These are phyloP conservation scores for Wallacemonas sp. DNA, from an alignment of 208 protist genomes.

Conservation along the genomic window DNA sequence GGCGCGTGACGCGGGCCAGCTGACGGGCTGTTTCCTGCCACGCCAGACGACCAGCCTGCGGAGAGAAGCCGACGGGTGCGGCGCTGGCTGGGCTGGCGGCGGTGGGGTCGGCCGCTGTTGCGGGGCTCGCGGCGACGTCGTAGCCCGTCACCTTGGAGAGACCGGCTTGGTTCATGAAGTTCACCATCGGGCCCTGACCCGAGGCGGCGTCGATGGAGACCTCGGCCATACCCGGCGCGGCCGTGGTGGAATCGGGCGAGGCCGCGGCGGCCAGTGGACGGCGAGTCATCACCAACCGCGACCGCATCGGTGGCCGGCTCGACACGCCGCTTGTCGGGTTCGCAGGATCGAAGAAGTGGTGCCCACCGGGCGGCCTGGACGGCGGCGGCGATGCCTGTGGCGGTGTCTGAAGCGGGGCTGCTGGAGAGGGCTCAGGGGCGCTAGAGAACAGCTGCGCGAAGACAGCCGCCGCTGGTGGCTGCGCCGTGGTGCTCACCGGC, in stretches of 20 bases:
- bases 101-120: background rate
- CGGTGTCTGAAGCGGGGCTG: background rate
- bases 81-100: background rate
- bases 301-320: background rate
- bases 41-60: conserved; percentile 21
- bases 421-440: background rate
- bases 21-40: conserved; percentile 61
- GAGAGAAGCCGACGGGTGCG: background rate
- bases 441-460: conserved; percentile 12
- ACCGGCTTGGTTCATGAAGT: conserved; percentile 48
- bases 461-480: background rate
- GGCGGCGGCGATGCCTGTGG: background rate
- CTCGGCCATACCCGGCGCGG: background rate
- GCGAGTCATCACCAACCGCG: conserved; percentile 30
- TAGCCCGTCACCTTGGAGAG: conserved; percentile 45
- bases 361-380: conserved; percentile 4
- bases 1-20: conserved; percentile 50
- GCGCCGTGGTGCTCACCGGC: background rate
- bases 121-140: conserved; percentile 18
- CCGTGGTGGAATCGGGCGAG: background rate
- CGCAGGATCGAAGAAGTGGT: conserved; percentile 53
- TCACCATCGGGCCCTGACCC: conserved; percentile 15
- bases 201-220: background rate
- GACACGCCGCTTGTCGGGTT: background rate
- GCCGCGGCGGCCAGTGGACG: background rate